phyloP scores from a whole-genome alignment of 768 basidiomycete species.

The Hemileccinum impolitum region DNA sequence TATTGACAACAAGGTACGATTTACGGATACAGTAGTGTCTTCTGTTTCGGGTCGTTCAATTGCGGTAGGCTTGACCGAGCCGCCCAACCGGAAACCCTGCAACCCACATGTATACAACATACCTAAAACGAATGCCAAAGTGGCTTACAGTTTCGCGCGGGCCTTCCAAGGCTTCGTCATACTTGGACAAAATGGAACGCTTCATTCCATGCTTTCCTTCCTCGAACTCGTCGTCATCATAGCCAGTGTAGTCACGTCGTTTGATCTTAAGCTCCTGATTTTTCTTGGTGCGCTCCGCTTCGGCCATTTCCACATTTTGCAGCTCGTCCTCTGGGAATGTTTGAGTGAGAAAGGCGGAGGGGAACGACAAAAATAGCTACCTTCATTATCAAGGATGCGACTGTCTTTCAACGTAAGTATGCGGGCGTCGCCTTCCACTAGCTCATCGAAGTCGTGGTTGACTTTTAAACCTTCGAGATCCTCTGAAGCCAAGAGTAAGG shows the following conservation, averaged over 20 bases:
- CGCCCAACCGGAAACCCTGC: conserved; percentile 87
- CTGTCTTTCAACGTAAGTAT: conserved; percentile 97
- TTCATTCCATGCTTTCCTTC: conserved; percentile 76
- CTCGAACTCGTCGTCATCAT: conserved; percentile 92
- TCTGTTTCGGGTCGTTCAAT: conserved; percentile 41
- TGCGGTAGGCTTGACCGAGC: conserved; percentile 42
- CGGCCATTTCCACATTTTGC: conserved; percentile 93
- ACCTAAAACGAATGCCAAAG: conserved; percentile 2
- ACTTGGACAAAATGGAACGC: conserved; percentile 82
- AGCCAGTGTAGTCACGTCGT: conserved; percentile 87
- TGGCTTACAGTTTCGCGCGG: conserved; percentile 59
- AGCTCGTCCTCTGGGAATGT: conserved; percentile 84
- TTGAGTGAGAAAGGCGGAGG: background rate
- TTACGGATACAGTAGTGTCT: conserved; percentile 57
- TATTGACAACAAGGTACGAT: conserved; percentile 78
- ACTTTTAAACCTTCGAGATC: conserved; percentile 95
- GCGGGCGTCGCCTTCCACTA: conserved; percentile 91
- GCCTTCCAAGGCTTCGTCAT: conserved; percentile 87
- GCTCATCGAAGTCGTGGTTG: conserved; percentile 86
- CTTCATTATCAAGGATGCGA: conserved; percentile 93
- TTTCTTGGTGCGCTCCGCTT: conserved; percentile 77
- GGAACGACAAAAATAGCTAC: conserved; percentile 34
- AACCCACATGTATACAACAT: background rate
- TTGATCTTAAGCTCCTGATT: conserved; percentile 85
- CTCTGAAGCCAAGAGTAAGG: conserved; percentile 41